phyloP scores from a whole-genome alignment of 1,284 basidiomycete species.

The Coniophora puteana region DNA sequence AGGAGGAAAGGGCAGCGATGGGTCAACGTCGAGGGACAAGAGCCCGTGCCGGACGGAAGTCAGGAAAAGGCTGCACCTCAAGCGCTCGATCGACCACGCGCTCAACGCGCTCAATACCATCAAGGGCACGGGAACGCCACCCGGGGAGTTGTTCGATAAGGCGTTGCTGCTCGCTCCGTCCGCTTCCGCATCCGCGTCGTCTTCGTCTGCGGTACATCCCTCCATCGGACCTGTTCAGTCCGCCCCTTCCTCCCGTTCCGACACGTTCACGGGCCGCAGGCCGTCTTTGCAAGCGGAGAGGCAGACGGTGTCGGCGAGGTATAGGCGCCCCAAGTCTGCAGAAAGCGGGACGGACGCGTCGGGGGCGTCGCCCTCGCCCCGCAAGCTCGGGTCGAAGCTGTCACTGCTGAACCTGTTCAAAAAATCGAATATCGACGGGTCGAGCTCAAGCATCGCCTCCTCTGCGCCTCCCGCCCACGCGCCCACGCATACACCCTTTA shows the following conservation, averaged over 20 bases:
- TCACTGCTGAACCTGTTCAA: conserved; percentile 45
- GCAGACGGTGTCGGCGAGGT: too few species aligned
- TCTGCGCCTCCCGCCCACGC: conserved; percentile 22
- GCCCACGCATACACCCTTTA: conserved; percentile 20
- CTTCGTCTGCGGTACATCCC: background rate
- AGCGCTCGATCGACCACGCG: conserved; percentile 43
- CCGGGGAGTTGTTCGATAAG: conserved; percentile 14
- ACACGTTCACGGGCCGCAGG: too few species aligned
- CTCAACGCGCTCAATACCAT: conserved; percentile 30
- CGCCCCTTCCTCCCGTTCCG: too few species aligned
- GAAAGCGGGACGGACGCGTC: conserved; percentile 39
- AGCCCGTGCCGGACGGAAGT: conserved; percentile 20
- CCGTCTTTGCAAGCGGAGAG: too few species aligned
- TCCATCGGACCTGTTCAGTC: too few species aligned
- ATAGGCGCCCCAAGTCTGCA: conserved; percentile 47
- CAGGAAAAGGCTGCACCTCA: conserved; percentile 37
- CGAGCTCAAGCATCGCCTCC: conserved; percentile 28
- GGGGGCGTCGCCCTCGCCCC: too few species aligned
- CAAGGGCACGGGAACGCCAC: conserved; percentile 13
- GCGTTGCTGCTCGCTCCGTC: conserved; percentile 14
- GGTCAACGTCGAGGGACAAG: conserved; percentile 13
- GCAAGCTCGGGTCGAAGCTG: conserved; percentile 35
- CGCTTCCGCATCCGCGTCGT: background rate
- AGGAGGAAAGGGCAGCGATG: conserved; percentile 4
- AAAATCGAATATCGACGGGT: conserved; percentile 34